Evolutionary conservation across 139 green algal species (phyloP).

Genomic region (Micractinium conductrix): DNA sequence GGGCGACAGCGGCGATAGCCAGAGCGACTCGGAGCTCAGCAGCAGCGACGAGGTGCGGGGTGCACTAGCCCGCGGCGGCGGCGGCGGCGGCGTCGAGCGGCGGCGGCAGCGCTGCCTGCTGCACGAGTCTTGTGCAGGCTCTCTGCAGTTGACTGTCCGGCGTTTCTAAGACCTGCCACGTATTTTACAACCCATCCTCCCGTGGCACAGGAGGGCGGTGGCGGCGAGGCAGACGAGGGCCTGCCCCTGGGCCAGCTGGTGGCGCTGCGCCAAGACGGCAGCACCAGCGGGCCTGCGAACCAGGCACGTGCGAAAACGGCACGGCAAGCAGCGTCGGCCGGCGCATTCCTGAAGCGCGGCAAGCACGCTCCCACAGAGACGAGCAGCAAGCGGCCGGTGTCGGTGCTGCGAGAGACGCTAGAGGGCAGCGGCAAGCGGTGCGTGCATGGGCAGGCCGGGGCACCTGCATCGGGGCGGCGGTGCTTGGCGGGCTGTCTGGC

Average conservation of each 20-base stretch:
- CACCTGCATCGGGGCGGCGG: neutral
- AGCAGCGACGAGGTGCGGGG: constrained; percentile 10
- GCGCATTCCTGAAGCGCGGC: constrained; percentile 63
- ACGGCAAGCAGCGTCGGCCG: neutral
- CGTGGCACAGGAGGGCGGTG: neutral
- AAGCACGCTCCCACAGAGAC: constrained; percentile 82
- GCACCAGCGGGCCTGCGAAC: constrained; percentile 26
- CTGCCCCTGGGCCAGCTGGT: constrained; percentile 53
- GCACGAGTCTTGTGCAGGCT: neutral
- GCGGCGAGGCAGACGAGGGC: constrained; percentile 37
- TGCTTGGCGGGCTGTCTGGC: no score
- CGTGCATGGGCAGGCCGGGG: neutral
- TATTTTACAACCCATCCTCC: neutral
- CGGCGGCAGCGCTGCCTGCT: neutral
- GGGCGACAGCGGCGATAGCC: constrained; percentile 13
- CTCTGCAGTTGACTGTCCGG: neutral
- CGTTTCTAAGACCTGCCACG: neutral
- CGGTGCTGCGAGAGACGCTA: constrained; percentile 74
- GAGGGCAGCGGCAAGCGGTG: constrained; percentile 49
- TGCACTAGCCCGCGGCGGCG: neutral
- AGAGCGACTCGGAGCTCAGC: constrained; percentile 8
- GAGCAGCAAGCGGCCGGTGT: constrained; percentile 79
- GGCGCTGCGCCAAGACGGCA: constrained; percentile 53
- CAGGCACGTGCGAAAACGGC: constrained; percentile 22
- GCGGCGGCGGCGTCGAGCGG: neutral